Percentiles rank a stretch among this genome's conserved stretches.
These are phyloP conservation scores for Pleurozium schreberi DNA, from an alignment of 225 moss, liverwort and hornwort genomes.

Conservation along the genomic window DNA sequence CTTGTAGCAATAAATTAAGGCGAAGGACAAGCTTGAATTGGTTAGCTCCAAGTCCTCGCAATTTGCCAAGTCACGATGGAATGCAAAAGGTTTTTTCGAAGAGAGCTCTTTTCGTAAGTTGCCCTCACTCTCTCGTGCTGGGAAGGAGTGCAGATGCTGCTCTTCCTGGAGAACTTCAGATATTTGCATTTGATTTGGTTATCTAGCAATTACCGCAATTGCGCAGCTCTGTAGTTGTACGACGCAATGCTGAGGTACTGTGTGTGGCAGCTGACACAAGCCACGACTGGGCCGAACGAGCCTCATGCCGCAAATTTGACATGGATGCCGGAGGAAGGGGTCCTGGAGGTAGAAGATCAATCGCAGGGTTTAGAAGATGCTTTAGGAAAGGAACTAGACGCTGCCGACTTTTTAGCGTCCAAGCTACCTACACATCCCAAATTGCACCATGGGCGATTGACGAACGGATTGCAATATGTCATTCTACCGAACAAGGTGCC, in stretches of 20 bases:
- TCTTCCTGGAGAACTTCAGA: not conserved
- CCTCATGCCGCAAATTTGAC: constrained; percentile 89
- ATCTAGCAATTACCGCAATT: not conserved
- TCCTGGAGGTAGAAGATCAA: constrained; percentile 54
- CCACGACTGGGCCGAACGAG: constrained; percentile 86
- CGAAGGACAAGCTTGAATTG: constrained; percentile 34
- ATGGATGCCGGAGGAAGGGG: constrained; percentile 85
- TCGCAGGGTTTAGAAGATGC: constrained; percentile 38
- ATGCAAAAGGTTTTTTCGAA: constrained; percentile 11
- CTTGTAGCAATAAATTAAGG: constrained; percentile 23
- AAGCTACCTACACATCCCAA: constrained; percentile 94
- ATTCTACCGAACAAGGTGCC: constrained; percentile 94
- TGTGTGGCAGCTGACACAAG: constrained; percentile 44
- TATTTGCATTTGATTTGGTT: not conserved
- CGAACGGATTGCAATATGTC: constrained; percentile 86
- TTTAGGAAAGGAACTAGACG: constrained; percentile 38
- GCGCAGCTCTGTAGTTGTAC: not conserved
- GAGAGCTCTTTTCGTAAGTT: constrained; percentile 45
- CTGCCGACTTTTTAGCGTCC: constrained; percentile 55
- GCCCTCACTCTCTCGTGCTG: not conserved
- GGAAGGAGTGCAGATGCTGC: not conserved
- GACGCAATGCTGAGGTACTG: not conserved
- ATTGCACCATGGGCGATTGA: constrained; percentile 73
- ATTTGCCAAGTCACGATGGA: not conserved
- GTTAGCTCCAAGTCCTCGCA: constrained; percentile 19